Evolutionary conservation across 1,284 basidiomycete genomes (phyloP).

Genomic region (Cryptococcus wingfieldii): DNA sequence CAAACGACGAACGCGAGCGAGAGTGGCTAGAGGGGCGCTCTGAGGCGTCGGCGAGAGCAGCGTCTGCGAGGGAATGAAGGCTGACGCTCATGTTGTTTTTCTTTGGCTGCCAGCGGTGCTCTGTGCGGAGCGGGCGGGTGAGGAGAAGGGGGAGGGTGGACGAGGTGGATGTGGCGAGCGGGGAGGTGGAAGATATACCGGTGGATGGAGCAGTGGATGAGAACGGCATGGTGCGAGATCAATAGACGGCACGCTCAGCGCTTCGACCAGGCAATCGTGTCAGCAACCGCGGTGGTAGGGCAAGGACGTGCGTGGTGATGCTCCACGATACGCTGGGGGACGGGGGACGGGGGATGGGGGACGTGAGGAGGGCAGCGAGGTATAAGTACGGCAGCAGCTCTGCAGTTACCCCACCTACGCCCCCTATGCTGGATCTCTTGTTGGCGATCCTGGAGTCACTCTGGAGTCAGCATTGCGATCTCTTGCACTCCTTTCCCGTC

Average conservation of each 20-base stretch:
- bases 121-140: not conserved
- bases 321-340: no score
- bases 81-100: not conserved
- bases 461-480: not conserved
- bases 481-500: not conserved
- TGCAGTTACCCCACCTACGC: not conserved
- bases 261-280: no score
- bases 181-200: not conserved
- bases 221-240: not conserved
- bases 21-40: not conserved
- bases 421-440: not conserved
- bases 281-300: no score
- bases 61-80: slow-evolving; percentile 10
- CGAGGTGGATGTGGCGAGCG: not conserved
- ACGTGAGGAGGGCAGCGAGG: not conserved
- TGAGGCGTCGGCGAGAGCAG: slow-evolving; percentile 9
- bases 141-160: not conserved
- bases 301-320: not conserved
- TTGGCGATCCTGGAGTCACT: not conserved
- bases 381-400: not conserved
- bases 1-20: not conserved
- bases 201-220: not conserved
- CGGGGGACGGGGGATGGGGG: no score
- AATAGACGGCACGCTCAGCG: not conserved
- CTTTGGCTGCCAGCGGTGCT: not conserved